These are phyloP conservation scores for Maudiozyma serrabonitensis DNA, from an alignment of 805 yeast genomes.

Conservation along the genomic window DNA sequence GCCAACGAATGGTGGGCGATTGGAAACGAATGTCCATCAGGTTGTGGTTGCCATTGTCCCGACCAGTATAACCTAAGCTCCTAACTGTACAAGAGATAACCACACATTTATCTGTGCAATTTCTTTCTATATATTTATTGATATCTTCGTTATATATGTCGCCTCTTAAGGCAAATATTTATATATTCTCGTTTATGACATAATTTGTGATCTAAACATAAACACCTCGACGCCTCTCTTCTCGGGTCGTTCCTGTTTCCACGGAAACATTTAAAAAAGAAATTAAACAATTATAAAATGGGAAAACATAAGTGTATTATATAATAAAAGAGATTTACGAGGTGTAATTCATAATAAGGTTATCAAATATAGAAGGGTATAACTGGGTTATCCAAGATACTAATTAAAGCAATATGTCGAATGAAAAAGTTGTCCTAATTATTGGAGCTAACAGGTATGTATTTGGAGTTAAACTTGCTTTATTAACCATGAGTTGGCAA, in stretches of 20 bases:
- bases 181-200: background rate
- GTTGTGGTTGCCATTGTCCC: constrained; percentile 74
- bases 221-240: too few relatives aligned
- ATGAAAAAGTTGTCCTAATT: constrained; percentile 32
- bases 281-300: too few relatives aligned
- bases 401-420: background rate
- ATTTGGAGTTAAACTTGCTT: too few relatives aligned
- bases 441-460: constrained; percentile 35
- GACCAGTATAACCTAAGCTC: constrained; percentile 20
- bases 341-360: too few relatives aligned
- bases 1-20: constrained; percentile 71
- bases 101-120: background rate
- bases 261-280: too few relatives aligned
- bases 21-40: constrained; percentile 60
- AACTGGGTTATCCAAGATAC: background rate
- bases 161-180: background rate
- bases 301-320: too few relatives aligned
- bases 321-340: too few relatives aligned
- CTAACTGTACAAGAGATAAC: background rate
- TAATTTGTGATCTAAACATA: background rate
- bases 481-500: too few relatives aligned
- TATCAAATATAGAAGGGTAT: background rate
- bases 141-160: background rate
- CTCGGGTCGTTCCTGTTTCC: too few relatives aligned
- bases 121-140: too few relatives aligned